A percentile compares a stretch with the other conserved stretches of the same genome.
Conservation (phyloP, 2,329 filamentous ascomycete genomes). For the Rutstroemia sp. region DNA sequence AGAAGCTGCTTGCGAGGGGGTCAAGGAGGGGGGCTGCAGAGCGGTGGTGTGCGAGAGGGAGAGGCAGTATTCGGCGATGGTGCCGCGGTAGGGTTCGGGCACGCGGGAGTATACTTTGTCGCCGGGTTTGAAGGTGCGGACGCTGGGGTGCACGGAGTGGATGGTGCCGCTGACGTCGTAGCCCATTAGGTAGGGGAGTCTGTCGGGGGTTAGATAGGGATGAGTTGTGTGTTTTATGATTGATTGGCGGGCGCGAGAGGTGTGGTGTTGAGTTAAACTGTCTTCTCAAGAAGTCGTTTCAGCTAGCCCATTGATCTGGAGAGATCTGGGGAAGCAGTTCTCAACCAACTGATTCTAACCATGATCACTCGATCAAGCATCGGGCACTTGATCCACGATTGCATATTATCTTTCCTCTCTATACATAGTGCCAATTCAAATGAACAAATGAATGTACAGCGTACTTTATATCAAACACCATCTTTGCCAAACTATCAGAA, state of each 20-base stretch:
- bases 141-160: slow-evolving; percentile 29
- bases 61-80: slow-evolving; percentile 23
- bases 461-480: not conserved
- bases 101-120: slow-evolving; percentile 34
- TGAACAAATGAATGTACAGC: not conserved
- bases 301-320: too few relatives aligned
- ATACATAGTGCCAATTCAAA: not conserved
- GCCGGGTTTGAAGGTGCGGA: slow-evolving; percentile 32
- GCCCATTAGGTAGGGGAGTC: slow-evolving; percentile 38
- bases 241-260: not conserved
- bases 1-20: slow-evolving; percentile 34
- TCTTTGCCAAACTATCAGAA: not conserved
- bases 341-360: too few relatives aligned
- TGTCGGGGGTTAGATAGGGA: slow-evolving; percentile 6
- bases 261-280: not conserved
- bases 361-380: too few relatives aligned
- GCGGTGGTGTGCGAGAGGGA: slow-evolving; percentile 29
- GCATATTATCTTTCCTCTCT: not conserved
- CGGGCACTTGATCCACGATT: not conserved
- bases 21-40: slow-evolving; percentile 33
- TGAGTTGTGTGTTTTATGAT: too few relatives aligned
- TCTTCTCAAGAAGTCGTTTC: too few relatives aligned
- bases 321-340: too few relatives aligned
- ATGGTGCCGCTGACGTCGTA: slow-evolving; percentile 37
- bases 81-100: slow-evolving; percentile 29